Conservation (phyloP, 257 asterid genomes). For the Ocimum tenuiflorum region DNA sequence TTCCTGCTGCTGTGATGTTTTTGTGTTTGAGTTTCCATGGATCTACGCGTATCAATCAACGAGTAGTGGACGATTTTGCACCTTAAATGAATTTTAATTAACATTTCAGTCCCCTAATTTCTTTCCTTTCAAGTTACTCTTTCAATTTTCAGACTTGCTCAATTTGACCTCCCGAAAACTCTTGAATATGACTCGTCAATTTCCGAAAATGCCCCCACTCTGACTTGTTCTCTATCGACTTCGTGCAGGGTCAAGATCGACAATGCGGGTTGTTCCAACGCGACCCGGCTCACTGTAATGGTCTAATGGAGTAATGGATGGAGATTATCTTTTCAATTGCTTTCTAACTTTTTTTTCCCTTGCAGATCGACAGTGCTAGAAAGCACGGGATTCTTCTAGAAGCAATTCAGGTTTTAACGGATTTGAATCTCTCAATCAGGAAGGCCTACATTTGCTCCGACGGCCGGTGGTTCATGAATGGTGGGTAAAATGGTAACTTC, state of each 20-base stretch:
- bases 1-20: background rate
- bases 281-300: conserved; percentile 74
- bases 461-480: conserved; percentile 99
- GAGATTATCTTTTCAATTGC: background rate
- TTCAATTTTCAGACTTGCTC: background rate
- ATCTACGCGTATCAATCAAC: background rate
- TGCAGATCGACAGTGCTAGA: conserved; percentile 82
- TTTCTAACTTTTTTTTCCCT: background rate
- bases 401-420: conserved; percentile 86
- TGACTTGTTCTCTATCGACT: conserved; percentile 22
- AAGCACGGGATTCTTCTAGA: conserved; percentile 86
- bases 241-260: conserved; percentile 86
- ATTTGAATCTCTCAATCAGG: conserved; percentile 79
- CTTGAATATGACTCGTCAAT: background rate
- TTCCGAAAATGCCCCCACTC: conserved; percentile 14
- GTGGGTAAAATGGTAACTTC: conserved; percentile 35
- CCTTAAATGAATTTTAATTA: background rate
- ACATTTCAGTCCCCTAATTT: conserved; percentile 18
- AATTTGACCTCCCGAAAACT: conserved; percentile 3
- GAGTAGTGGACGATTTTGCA: background rate
- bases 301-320: background rate
- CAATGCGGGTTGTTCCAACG: conserved; percentile 72
- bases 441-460: conserved; percentile 91
- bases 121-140: conserved; percentile 32
- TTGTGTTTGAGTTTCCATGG: background rate